Percentiles rank a stretch among this genome's conserved stretches.
Evolutionary conservation across 345 rosid genomes (phyloP).

Genomic region (Euphorbia peplus): DNA sequence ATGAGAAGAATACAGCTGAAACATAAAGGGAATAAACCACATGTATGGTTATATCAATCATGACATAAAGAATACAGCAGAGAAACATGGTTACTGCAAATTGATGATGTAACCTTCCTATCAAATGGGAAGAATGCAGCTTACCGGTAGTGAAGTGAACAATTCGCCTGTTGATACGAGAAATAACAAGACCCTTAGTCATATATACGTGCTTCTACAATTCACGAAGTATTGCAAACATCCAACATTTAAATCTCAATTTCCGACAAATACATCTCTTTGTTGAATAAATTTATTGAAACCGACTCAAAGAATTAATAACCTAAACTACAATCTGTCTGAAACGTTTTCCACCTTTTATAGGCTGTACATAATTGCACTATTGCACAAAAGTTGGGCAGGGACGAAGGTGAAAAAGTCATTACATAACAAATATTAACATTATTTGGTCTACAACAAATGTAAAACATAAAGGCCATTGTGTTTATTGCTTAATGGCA

Average conservation of each 20-base stretch:
- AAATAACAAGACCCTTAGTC: neutral
- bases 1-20: slow-evolving; percentile 77
- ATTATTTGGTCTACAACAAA: slow-evolving; percentile 1
- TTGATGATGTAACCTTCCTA: too few relatives aligned
- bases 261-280: neutral
- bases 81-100: too few relatives aligned
- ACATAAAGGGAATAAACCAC: slow-evolving; percentile 41
- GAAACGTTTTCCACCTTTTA: slow-evolving; percentile 2
- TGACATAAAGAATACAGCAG: neutral
- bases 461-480: slow-evolving; percentile 5
- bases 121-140: too few relatives aligned
- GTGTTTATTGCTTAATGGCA: slow-evolving; percentile 8
- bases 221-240: neutral
- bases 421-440: neutral
- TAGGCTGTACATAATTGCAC: neutral
- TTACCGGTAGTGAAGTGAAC: too few relatives aligned
- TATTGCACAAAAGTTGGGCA: neutral
- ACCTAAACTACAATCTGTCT: neutral
- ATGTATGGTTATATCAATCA: neutral
- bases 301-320: neutral
- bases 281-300: neutral
- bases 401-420: slow-evolving; percentile 3
- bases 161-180: too few relatives aligned
- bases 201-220: neutral
- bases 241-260: neutral